A percentile compares a stretch with the other conserved stretches of the same genome.
These are phyloP conservation scores for Borealophlyctis nickersoniae DNA, from an alignment of 192 early-diverging fungal genomes.

Conservation along the genomic window DNA sequence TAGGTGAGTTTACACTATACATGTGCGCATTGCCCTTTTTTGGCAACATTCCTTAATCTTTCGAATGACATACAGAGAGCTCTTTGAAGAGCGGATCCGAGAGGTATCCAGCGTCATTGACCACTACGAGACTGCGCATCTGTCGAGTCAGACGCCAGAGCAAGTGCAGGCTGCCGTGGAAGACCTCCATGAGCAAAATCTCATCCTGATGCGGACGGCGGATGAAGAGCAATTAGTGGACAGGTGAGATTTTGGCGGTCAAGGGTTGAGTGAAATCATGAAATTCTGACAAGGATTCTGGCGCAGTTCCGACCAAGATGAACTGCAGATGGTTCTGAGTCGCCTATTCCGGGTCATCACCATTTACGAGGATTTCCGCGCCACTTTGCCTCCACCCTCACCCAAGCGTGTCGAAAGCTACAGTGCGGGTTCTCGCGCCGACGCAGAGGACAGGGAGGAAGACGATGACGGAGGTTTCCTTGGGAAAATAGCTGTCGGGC, in stretches of 20 bases:
- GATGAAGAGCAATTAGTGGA: slow-evolving; percentile 53
- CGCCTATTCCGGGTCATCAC: slow-evolving; percentile 51
- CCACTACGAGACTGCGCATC: slow-evolving; percentile 36
- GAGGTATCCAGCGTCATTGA: slow-evolving; percentile 37
- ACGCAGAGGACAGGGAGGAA: too few species aligned
- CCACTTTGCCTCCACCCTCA: neutral
- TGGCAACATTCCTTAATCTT: neutral
- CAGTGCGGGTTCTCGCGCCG: neutral
- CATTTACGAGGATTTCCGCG: slow-evolving; percentile 43
- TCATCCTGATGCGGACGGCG: slow-evolving; percentile 42
- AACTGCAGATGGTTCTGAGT: slow-evolving; percentile 33
- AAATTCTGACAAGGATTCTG: neutral
- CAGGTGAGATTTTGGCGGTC: slow-evolving; percentile 11
- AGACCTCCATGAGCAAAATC: slow-evolving; percentile 44
- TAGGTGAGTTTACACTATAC: slow-evolving; percentile 16
- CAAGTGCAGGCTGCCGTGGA: slow-evolving; percentile 41
- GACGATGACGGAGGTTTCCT: too few species aligned
- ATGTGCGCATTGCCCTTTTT: neutral
- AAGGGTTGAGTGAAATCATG: neutral
- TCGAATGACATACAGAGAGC: slow-evolving; percentile 21
- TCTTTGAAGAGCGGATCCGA: slow-evolving; percentile 43
- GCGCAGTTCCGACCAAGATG: slow-evolving; percentile 40
- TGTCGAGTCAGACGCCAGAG: slow-evolving; percentile 31
- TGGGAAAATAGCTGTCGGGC: neutral
- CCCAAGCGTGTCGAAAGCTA: neutral